A percentile compares a stretch with the other conserved stretches of the same genome.
phyloP scores from a whole-genome alignment of 345 rosid species.

The Clarkia xantiana region DNA sequence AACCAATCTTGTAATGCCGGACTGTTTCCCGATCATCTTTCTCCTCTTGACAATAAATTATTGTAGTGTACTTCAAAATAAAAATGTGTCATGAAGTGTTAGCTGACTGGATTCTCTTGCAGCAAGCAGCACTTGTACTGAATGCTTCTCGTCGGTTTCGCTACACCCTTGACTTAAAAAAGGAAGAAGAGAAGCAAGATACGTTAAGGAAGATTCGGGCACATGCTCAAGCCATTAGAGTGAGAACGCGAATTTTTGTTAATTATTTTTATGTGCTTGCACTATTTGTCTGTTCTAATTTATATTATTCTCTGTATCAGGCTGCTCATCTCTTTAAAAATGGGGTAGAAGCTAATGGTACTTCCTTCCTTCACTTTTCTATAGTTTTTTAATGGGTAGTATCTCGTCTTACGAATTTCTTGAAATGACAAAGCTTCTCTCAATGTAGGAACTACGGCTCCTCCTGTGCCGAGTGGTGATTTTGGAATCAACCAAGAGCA shows the following conservation, averaged over 20 bases:
- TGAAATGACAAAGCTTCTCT: not conserved
- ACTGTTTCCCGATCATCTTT: no score
- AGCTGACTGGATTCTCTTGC: conserved; percentile 10
- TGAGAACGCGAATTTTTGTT: conserved; percentile 14
- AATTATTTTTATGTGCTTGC: not conserved
- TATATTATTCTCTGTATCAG: conserved; percentile 21
- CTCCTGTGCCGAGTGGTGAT: conserved; percentile 32
- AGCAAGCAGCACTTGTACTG: conserved; percentile 97
- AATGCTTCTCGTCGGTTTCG: conserved; percentile 96
- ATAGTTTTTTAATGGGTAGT: not conserved
- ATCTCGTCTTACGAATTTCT: not conserved
- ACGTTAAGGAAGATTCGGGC: conserved; percentile 60
- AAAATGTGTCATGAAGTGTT: not conserved
- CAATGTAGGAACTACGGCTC: conserved; percentile 21
- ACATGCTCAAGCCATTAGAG: conserved; percentile 81
- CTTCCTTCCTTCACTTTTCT: conserved; percentile 2
- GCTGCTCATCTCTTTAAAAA: conserved; percentile 77
- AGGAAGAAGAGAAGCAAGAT: conserved; percentile 56
- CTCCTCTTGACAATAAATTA: no score
- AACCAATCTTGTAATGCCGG: no score
- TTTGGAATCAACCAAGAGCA: conserved; percentile 58
- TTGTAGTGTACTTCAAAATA: not conserved
- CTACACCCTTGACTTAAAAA: conserved; percentile 84
- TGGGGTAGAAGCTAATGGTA: conserved; percentile 47
- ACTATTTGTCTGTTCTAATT: conserved; percentile 6